These are phyloP conservation scores for Arachnomyces sp. DNA, from an alignment of 2,329 filamentous ascomycete species.

Conservation along the genomic window DNA sequence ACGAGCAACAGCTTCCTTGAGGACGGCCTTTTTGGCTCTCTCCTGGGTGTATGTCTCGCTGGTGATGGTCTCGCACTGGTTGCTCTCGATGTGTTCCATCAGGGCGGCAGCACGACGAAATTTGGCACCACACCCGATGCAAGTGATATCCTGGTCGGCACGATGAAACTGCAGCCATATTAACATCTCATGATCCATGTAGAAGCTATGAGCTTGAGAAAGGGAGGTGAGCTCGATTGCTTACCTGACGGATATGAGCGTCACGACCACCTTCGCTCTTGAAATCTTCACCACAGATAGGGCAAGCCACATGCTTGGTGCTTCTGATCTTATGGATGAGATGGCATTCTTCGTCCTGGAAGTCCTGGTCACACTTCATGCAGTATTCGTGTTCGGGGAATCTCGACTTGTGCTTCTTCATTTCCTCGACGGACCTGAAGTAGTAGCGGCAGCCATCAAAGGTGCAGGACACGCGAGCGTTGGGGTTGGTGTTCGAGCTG, in stretches of 20 bases:
- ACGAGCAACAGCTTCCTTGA: slow-evolving; percentile 27
- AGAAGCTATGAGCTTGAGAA: neutral
- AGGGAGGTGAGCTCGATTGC: neutral
- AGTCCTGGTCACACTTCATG: slow-evolving; percentile 38
- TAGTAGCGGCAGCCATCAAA: slow-evolving; percentile 38
- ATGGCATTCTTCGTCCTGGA: slow-evolving; percentile 36
- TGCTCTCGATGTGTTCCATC: slow-evolving; percentile 49
- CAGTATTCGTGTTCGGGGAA: slow-evolving; percentile 35
- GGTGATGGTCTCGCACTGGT: slow-evolving; percentile 40
- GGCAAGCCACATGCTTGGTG: slow-evolving; percentile 46
- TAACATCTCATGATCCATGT: neutral
- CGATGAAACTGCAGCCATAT: slow-evolving; percentile 37
- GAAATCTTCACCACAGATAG: slow-evolving; percentile 51
- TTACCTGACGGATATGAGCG: slow-evolving; percentile 45
- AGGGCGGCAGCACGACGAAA: slow-evolving; percentile 45
- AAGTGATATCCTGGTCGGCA: slow-evolving; percentile 43
- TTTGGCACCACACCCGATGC: slow-evolving; percentile 37
- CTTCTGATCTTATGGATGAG: slow-evolving; percentile 44
- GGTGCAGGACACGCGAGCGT: slow-evolving; percentile 35
- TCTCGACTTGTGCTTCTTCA: slow-evolving; percentile 46
- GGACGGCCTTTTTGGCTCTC: slow-evolving; percentile 44
- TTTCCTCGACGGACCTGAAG: slow-evolving; percentile 40
- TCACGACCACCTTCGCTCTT: slow-evolving; percentile 45
- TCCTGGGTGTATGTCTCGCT: slow-evolving; percentile 39
- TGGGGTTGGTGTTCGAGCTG: slow-evolving; percentile 6